Evolutionary conservation across 176 grass and related monocot genomes (phyloP), one percentile per base, ranked within the genome.

Genomic region (Pontederia crassipes): DNA sequence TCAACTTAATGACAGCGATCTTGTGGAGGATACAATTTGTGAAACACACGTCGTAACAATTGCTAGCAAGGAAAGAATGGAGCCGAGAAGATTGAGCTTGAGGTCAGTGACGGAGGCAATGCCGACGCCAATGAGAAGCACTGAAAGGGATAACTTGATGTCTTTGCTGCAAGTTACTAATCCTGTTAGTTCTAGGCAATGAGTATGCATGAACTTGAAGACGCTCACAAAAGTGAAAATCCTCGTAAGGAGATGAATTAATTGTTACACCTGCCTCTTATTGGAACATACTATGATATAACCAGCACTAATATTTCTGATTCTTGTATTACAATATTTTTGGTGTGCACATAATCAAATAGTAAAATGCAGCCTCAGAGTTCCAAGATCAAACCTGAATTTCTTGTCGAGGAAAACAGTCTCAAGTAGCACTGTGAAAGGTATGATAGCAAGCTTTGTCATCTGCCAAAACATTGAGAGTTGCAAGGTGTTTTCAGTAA

Each of bases 401-500:
- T 81, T 89, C 82, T 93, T 98, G 53, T 93, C 86, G 14, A 98
- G 72, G 61, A 98, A 98, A 20, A 93, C 66, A 29, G 94, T 98
- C 76, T 98, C 94, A 78, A 98, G 58, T 24, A 98, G 79, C 77
- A 98, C 88, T 16, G 94, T 98, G 69, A 98, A 98, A 73, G 94
- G 94, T 83, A 98, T 98, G 74, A 98, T 89, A 2, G 93, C 87
- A 61, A 98, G 73, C 75, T 98, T 98, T 46, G 93, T 98, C 93
- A 98, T 98, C 93, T 98, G 88, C 72, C 74, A 70, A 70, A 75
- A 8, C 45, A 65, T 5, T 14, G 51, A 54, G 14, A 15, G n/a
- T 17, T 15, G 13, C n/a, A 15, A 40, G 32, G 6, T 40, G 32
- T 40, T 40, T 40, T 40, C 32, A 40, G 32, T 40, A 4, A 40